These are phyloP conservation scores for Blastomyces emzantsi DNA, from an alignment of 2,329 filamentous ascomycete species.

Conservation along the genomic window DNA sequence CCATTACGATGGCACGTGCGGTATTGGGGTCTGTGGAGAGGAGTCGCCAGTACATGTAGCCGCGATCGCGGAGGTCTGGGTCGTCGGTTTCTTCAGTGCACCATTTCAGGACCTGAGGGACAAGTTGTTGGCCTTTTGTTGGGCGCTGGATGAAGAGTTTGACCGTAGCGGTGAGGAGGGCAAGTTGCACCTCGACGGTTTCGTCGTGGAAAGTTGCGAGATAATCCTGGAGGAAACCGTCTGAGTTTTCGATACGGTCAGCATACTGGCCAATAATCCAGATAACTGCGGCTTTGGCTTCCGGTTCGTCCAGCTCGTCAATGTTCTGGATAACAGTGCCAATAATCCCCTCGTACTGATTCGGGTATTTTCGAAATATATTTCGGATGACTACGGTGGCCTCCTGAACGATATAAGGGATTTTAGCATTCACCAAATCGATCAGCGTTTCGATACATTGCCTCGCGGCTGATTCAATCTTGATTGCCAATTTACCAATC, in stretches of 20 bases:
- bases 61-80: constrained; percentile 86
- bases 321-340: constrained; percentile 91
- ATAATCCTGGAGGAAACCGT: constrained; percentile 89
- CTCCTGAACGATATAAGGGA: constrained; percentile 98
- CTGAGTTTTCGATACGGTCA: constrained; percentile 93
- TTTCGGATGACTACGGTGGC: constrained; percentile 98
- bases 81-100: constrained; percentile 99
- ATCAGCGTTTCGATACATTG: constrained; percentile 88
- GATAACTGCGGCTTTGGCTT: constrained; percentile 97
- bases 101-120: constrained; percentile 95
- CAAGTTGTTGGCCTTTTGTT: constrained; percentile 85
- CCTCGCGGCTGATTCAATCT: constrained; percentile 88
- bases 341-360: constrained; percentile 98
- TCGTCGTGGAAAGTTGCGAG: constrained; percentile 90
- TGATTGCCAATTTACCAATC: constrained; percentile 96
- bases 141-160: constrained; percentile 97
- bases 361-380: constrained; percentile 98
- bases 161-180: constrained; percentile 88
- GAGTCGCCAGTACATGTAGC: constrained; percentile 99
- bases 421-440: constrained; percentile 92
- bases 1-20: constrained; percentile 88
- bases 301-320: constrained; percentile 91
- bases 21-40: constrained; percentile 83
- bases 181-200: constrained; percentile 88
- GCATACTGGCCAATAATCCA: constrained; percentile 99